Evolutionary conservation across 2,329 filamentous ascomycete species (phyloP).

Genomic region (Penicillium sp.): DNA sequence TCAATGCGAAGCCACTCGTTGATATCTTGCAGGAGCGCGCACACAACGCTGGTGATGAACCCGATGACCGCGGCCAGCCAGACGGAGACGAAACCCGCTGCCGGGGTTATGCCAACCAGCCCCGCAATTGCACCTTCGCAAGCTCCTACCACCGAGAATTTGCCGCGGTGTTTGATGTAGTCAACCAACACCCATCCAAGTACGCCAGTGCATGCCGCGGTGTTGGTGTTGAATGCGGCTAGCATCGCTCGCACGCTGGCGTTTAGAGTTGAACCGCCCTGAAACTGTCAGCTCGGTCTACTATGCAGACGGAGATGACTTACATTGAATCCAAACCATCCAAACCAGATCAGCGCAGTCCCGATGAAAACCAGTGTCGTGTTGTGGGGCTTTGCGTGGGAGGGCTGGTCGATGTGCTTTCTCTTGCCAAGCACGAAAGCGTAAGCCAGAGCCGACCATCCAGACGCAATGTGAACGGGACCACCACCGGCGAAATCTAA

Average conservation of each 20-base stretch:
- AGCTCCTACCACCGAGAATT: constrained; percentile 58
- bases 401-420: constrained; percentile 54
- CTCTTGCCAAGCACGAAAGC: constrained; percentile 73
- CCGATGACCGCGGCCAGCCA: constrained; percentile 60
- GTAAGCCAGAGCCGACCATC: constrained; percentile 71
- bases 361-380: constrained; percentile 73
- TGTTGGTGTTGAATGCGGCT: constrained; percentile 60
- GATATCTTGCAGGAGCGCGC: constrained; percentile 52
- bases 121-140: constrained; percentile 61
- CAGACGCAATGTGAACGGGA: constrained; percentile 73
- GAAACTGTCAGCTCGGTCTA: neutral
- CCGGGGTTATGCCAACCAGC: constrained; percentile 62
- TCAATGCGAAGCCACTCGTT: constrained; percentile 58
- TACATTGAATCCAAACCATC: constrained; percentile 61
- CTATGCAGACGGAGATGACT: constrained; percentile 4
- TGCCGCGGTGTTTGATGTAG: constrained; percentile 53
- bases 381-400: constrained; percentile 65
- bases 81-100: constrained; percentile 54
- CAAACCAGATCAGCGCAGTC: constrained; percentile 53
- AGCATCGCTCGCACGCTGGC: constrained; percentile 56
- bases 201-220: constrained; percentile 56
- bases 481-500: constrained; percentile 76
- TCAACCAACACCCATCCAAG: constrained; percentile 58
- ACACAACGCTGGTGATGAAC: constrained; percentile 56
- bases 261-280: constrained; percentile 57